A percentile compares a stretch with the other conserved stretches of the same genome.
These are phyloP conservation scores for Aegilops tauschii DNA, from an alignment of 176 grass and related monocot species.

Conservation along the genomic window DNA sequence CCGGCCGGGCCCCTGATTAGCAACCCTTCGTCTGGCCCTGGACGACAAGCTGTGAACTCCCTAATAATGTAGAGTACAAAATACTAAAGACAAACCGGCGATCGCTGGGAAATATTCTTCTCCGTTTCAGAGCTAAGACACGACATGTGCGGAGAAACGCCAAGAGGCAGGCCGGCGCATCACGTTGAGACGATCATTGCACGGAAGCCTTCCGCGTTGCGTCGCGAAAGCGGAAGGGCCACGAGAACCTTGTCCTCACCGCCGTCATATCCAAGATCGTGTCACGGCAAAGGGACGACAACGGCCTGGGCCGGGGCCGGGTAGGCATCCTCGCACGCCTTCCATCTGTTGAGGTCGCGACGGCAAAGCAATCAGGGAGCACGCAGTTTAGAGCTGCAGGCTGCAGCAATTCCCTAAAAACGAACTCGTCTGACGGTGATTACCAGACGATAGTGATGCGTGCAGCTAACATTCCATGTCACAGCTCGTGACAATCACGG, in stretches of 20 bases:
- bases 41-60: too few species aligned
- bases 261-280: slow-evolving; percentile 40
- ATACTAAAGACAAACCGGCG: too few species aligned
- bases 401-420: slow-evolving; percentile 18
- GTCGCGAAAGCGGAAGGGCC: background rate
- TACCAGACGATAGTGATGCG: background rate
- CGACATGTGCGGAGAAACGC: background rate
- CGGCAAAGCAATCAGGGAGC: slow-evolving; percentile 6
- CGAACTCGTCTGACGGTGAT: background rate
- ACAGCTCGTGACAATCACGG: background rate
- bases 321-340: background rate
- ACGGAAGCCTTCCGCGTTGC: background rate
- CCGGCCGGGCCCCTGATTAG: background rate
- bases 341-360: slow-evolving; percentile 10
- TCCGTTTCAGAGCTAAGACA: too few species aligned
- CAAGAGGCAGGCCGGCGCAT: background rate
- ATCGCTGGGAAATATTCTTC: too few species aligned
- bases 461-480: background rate
- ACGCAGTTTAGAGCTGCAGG: slow-evolving; percentile 4
- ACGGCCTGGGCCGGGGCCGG: background rate
- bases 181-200: background rate
- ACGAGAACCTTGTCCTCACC: background rate
- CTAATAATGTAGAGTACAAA: too few species aligned
- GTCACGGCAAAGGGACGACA: slow-evolving; percentile 14
- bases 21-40: background rate